Evolutionary conservation across 176 grass and related monocot genomes (phyloP), one percentile per base, ranked within the genome.

Genomic region (Tillandsia leiboldiana): DNA sequence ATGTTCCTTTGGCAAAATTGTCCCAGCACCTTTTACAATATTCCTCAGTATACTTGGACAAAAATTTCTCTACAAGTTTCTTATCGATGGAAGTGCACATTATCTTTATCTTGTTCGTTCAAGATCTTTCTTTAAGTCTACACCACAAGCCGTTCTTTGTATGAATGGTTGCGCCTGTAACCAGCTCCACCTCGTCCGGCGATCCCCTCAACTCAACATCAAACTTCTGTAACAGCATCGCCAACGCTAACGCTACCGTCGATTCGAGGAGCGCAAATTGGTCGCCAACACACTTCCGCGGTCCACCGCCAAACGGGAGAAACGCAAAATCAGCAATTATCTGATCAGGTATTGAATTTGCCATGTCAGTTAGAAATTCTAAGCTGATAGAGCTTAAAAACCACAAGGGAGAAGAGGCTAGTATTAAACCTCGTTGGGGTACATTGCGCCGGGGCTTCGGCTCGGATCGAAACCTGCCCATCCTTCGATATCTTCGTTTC

Each of bases 291-390:
- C 89, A 97, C 49, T 92, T 97, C 26, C 94, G 84, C 1, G 93
- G 94, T 9, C 89, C 89, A 13, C 94, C 89, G 15, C 94, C 89
- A 2, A 97, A 97, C 22, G 89, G 89, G 48, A 97, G 83, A 72
- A 99, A 99, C 59, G 94, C 94, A 20, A 90, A 97, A 65, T 97
- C 94, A 1, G 94, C 74, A 67, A 87, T 90, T 74, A 97, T 90
- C 86, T 92, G 86, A 47, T 64, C 67, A 80, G 10, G 51, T 11
- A n/a, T 2, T 54, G 12, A 10, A 50, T 72, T 22, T 64, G 51
- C 24, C 53, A 26, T 23, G 11, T 42, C 33, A 67, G 65, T 73
- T 74, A 50, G 68, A 14, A 68, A 70, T 70, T 47, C 18, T 23
- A 51, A 12, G 64, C 23, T 10, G 28, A 27, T 64, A 62, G 14